Percentiles rank a stretch among this genome's conserved stretches.
Evolutionary conservation across 495 filamentous ascomycete species (phyloP).

Genomic region (Opeltia flavorubescens): DNA sequence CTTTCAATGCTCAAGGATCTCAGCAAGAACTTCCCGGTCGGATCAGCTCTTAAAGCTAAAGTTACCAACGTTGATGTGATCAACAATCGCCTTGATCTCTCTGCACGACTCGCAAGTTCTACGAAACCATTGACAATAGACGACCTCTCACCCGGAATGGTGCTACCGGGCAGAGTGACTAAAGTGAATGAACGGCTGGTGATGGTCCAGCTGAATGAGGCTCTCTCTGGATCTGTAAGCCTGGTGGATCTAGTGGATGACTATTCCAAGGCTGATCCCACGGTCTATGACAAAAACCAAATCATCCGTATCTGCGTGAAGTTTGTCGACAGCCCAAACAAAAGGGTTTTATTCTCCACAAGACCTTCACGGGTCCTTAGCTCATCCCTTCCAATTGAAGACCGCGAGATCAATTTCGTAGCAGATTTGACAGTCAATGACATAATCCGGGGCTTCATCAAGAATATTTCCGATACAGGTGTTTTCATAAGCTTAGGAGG

Average conservation of each 20-base stretch:
- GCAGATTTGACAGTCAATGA: slow-evolving; percentile 65
- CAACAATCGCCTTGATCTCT: slow-evolving; percentile 67
- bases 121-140: slow-evolving; percentile 45
- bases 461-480: slow-evolving; percentile 71
- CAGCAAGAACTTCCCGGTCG: slow-evolving; percentile 72
- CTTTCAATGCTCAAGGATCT: slow-evolving; percentile 60
- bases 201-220: slow-evolving; percentile 71
- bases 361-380: slow-evolving; percentile 78
- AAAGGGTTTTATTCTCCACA: slow-evolving; percentile 66
- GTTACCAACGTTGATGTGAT: slow-evolving; percentile 62
- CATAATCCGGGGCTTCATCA: slow-evolving; percentile 76
- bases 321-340: slow-evolving; percentile 67
- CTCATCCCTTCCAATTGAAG: slow-evolving; percentile 69
- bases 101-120: slow-evolving; percentile 44
- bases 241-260: slow-evolving; percentile 75
- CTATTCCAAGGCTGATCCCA: slow-evolving; percentile 58
- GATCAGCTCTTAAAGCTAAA: slow-evolving; percentile 65
- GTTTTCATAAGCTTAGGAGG: slow-evolving; percentile 70
- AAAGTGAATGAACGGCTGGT: slow-evolving; percentile 73
- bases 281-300: slow-evolving; percentile 62
- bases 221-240: slow-evolving; percentile 56
- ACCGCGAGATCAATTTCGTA: slow-evolving; percentile 57
- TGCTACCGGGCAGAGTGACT: slow-evolving; percentile 69
- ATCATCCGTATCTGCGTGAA: slow-evolving; percentile 71
- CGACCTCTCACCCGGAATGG: slow-evolving; percentile 58